Evolutionary conservation across 345 rosid genomes (phyloP).

Genomic region (Populus simonii): DNA sequence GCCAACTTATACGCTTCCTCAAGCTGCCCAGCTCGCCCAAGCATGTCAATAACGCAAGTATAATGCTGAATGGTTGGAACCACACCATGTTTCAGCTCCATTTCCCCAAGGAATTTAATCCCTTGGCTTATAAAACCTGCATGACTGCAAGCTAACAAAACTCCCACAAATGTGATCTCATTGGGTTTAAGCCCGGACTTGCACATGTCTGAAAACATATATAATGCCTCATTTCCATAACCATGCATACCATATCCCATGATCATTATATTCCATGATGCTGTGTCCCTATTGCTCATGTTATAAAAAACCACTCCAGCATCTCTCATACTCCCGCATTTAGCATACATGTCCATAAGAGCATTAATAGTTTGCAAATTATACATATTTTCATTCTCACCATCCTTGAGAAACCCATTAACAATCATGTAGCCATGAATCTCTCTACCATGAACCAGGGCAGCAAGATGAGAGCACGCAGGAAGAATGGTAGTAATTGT

Average conservation of each 20-base stretch:
- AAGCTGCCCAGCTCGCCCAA: slow-evolving; percentile 60
- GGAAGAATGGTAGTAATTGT: slow-evolving; percentile 6
- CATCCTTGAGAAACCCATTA: slow-evolving; percentile 36
- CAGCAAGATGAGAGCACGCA: slow-evolving; percentile 43
- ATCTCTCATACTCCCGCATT: slow-evolving; percentile 56
- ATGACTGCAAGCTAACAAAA: slow-evolving; percentile 63
- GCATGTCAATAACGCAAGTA: slow-evolving; percentile 65
- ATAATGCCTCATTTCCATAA: slow-evolving; percentile 45
- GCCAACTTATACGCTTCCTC: slow-evolving; percentile 60
- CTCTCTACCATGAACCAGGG: slow-evolving; percentile 48
- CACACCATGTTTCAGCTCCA: slow-evolving; percentile 42
- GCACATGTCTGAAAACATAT: slow-evolving; percentile 48
- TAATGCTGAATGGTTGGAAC: slow-evolving; percentile 61
- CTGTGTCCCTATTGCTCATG: slow-evolving; percentile 44
- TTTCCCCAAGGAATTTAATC: slow-evolving; percentile 31
- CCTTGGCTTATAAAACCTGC: slow-evolving; percentile 55
- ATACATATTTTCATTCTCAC: slow-evolving; percentile 8
- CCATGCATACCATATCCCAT: slow-evolving; percentile 60
- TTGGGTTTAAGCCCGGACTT: slow-evolving; percentile 39
- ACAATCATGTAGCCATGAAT: slow-evolving; percentile 48
- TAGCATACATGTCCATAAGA: slow-evolving; percentile 58
- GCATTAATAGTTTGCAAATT: slow-evolving; percentile 38
- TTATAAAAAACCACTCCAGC: slow-evolving; percentile 46
- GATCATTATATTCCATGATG: slow-evolving; percentile 68
- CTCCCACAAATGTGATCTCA: slow-evolving; percentile 55